Percentiles rank a stretch among this genome's conserved stretches.
Evolutionary conservation across 202 grass and related monocot genomes (phyloP).

Genomic region (Alloteropsis angusta): DNA sequence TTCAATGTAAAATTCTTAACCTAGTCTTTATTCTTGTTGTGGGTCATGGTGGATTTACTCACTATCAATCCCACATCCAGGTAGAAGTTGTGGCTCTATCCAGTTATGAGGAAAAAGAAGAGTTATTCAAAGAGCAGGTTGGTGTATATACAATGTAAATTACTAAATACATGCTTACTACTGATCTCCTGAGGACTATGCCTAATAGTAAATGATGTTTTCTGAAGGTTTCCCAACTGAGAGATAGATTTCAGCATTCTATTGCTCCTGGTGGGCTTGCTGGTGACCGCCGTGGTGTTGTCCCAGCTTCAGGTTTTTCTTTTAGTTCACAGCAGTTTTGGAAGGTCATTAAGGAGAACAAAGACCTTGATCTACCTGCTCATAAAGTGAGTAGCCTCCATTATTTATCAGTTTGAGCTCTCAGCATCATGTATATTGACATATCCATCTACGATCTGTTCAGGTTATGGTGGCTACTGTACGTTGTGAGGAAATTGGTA

Average conservation of each 20-base stretch:
- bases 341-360: constrained; percentile 99
- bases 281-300: constrained; percentile 85
- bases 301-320: constrained; percentile 95
- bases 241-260: constrained; percentile 93
- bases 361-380: constrained; percentile 95
- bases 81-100: constrained; percentile 87
- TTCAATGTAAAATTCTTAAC: constrained; percentile 94
- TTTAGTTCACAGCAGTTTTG: constrained; percentile 95
- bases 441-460: too few species aligned
- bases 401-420: constrained; percentile 8
- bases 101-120: constrained; percentile 93
- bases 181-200: too few species aligned
- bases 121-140: constrained; percentile 84
- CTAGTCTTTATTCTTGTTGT: too few species aligned
- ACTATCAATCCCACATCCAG: too few species aligned
- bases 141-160: constrained; percentile 5
- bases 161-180: background rate
- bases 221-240: constrained; percentile 72
- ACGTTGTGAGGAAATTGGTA: constrained; percentile 93
- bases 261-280: constrained; percentile 92
- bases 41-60: too few species aligned
- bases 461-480: constrained; percentile 99
- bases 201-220: constrained; percentile 26
- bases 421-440: constrained; percentile 4
- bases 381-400: constrained; percentile 60